phyloP scores from a whole-genome alignment of 305 asterid species.

The Fraxinus nigra region DNA sequence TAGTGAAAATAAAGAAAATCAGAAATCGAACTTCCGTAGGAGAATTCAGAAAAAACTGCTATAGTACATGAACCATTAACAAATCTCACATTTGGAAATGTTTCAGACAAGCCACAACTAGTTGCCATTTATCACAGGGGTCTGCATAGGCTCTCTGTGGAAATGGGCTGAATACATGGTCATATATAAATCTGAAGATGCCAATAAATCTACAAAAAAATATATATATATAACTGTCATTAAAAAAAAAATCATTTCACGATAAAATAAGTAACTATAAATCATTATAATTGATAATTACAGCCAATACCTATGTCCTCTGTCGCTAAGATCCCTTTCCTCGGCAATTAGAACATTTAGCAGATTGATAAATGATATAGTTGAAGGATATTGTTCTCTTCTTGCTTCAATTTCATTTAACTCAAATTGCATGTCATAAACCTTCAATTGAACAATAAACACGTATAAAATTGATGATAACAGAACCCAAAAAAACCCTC shows the following conservation, averaged over 20 bases:
- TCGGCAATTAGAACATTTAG: constrained; percentile 79
- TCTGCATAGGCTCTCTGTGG: constrained; percentile 94
- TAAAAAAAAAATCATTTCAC: constrained; percentile 17
- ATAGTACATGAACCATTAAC: constrained; percentile 20
- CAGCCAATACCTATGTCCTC: constrained; percentile 76
- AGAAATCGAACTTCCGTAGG: neutral
- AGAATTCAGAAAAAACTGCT: constrained; percentile 6
- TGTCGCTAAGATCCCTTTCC: constrained; percentile 77
- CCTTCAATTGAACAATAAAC: constrained; percentile 44
- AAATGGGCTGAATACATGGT: constrained; percentile 93
- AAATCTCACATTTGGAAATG: constrained; percentile 80
- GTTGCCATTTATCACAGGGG: constrained; percentile 93
- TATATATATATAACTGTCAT: neutral
- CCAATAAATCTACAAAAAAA: constrained; percentile 69
- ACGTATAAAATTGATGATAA: neutral
- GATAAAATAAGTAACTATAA: constrained; percentile 10
- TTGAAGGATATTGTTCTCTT: constrained; percentile 93
- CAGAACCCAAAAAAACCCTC: constrained; percentile 6
- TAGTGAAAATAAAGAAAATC: neutral
- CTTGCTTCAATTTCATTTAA: constrained; percentile 97
- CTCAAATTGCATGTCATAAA: constrained; percentile 96
- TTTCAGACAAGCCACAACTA: constrained; percentile 79
- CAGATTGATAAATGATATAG: constrained; percentile 79
- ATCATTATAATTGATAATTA: neutral
- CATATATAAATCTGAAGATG: constrained; percentile 87